A percentile compares a stretch with the other conserved stretches of the same genome.
Evolutionary conservation across 768 basidiomycete genomes (phyloP).

Genomic region (Leccinellum rugosiceps): DNA sequence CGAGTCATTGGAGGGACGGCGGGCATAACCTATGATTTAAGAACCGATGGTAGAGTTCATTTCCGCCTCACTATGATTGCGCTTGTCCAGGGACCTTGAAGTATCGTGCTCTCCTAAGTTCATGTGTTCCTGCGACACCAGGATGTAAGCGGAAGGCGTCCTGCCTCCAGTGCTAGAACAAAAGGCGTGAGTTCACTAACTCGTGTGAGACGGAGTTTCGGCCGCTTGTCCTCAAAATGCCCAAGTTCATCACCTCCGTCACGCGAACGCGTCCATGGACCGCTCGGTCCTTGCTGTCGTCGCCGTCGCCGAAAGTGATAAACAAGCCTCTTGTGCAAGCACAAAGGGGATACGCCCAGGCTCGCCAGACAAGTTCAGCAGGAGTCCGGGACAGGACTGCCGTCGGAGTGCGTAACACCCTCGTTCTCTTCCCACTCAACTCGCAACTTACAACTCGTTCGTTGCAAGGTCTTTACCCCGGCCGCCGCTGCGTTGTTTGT

Average conservation of each 20-base stretch:
- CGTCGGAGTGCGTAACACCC: slow-evolving; percentile 29
- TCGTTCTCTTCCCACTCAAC: not conserved
- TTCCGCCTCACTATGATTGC: not conserved
- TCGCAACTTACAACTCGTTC: not conserved
- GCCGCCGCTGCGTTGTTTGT: slow-evolving; percentile 80
- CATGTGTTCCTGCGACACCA: no score
- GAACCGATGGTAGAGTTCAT: no score
- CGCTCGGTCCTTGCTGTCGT: slow-evolving; percentile 3
- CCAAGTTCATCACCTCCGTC: slow-evolving; percentile 20
- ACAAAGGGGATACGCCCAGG: slow-evolving; percentile 16
- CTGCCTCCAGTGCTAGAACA: not conserved
- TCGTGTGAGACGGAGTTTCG: not conserved
- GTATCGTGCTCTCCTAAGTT: no score
- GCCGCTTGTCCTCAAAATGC: slow-evolving; percentile 12
- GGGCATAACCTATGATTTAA: not conserved
- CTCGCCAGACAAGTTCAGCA: slow-evolving; percentile 17
- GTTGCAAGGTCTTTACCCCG: slow-evolving; percentile 86
- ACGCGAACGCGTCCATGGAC: slow-evolving; percentile 17
- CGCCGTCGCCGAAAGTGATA: not conserved
- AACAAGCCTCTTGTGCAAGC: not conserved
- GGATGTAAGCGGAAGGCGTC: no score
- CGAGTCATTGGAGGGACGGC: not conserved
- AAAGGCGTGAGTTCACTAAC: not conserved
- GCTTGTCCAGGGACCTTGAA: no score
- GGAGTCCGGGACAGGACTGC: slow-evolving; percentile 34